These are phyloP conservation scores for Metschnikowia colocasiae DNA, from an alignment of 805 yeast genomes.

Conservation along the genomic window DNA sequence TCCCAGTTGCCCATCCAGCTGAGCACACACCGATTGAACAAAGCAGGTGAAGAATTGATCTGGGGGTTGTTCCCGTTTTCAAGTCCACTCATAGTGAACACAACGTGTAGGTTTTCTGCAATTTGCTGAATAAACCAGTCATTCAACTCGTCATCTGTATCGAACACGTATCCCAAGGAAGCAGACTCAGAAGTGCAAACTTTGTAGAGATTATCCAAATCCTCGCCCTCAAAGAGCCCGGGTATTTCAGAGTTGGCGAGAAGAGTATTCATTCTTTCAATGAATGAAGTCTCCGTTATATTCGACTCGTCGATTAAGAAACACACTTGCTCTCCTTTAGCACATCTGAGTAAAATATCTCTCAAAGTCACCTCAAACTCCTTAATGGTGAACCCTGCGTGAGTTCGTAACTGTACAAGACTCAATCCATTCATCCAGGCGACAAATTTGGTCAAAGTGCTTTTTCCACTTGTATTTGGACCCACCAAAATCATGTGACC, in stretches of 20 bases:
- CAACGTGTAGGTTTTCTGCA: constrained; percentile 72
- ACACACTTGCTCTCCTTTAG: constrained; percentile 58
- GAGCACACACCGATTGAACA: constrained; percentile 83
- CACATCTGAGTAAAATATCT: constrained; percentile 43
- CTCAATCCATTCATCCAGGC: constrained; percentile 86
- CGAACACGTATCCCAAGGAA: constrained; percentile 59
- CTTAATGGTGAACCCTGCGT: constrained; percentile 46
- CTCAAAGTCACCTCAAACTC: constrained; percentile 71
- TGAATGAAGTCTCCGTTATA: constrained; percentile 68
- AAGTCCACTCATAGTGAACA: constrained; percentile 64
- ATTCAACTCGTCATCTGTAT: constrained; percentile 65
- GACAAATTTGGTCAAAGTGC: constrained; percentile 73
- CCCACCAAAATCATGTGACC: constrained; percentile 90
- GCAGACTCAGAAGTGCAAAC: constrained; percentile 56
- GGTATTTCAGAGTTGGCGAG: constrained; percentile 92
- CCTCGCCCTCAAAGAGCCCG: constrained; percentile 80
- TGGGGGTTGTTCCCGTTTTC: constrained; percentile 33
- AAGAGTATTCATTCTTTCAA: constrained; percentile 91
- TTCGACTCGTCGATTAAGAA: constrained; percentile 79
- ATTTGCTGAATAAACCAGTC: constrained; percentile 71
- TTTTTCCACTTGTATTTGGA: constrained; percentile 75
- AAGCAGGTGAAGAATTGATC: constrained; percentile 76
- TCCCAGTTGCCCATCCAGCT: constrained; percentile 91
- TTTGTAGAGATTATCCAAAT: constrained; percentile 47
- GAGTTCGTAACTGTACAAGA: constrained; percentile 55